These are phyloP conservation scores for Chenopodium quinoa DNA, from an alignment of 148 eudicot species.

Conservation along the genomic window DNA sequence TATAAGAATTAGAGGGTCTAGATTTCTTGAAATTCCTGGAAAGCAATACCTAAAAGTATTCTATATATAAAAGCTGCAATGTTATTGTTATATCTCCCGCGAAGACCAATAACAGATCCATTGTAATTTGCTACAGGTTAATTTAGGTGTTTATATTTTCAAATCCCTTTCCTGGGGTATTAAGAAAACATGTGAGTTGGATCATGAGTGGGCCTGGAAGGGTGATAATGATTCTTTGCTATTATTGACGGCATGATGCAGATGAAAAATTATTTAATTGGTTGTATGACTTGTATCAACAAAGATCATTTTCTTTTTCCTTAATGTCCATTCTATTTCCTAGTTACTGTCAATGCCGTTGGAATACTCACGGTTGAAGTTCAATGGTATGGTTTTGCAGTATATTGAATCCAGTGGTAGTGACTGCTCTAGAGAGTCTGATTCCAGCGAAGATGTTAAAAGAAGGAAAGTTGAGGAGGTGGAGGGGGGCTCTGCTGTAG, in stretches of 20 bases:
- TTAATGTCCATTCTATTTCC: background rate
- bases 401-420: conserved; percentile 27
- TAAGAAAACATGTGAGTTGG: background rate
- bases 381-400: conserved; percentile 31
- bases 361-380: background rate
- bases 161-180: background rate
- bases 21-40: background rate
- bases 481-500: conserved; percentile 31
- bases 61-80: background rate
- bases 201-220: background rate
- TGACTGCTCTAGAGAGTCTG: conserved; percentile 28
- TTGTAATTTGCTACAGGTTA: background rate
- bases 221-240: background rate
- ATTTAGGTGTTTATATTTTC: background rate
- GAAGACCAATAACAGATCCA: background rate
- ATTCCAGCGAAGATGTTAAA: conserved; percentile 38
- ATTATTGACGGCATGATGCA: background rate
- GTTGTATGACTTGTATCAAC: background rate
- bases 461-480: conserved; percentile 45
- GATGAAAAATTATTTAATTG: background rate
- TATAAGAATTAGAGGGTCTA: background rate
- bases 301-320: background rate
- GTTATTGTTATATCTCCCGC: background rate
- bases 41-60: background rate
- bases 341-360: background rate